Evolutionary conservation across 2,329 filamentous ascomycete genomes (phyloP), one percentile per base, ranked within the genome.

Genomic region (Stemphylium beticola): DNA sequence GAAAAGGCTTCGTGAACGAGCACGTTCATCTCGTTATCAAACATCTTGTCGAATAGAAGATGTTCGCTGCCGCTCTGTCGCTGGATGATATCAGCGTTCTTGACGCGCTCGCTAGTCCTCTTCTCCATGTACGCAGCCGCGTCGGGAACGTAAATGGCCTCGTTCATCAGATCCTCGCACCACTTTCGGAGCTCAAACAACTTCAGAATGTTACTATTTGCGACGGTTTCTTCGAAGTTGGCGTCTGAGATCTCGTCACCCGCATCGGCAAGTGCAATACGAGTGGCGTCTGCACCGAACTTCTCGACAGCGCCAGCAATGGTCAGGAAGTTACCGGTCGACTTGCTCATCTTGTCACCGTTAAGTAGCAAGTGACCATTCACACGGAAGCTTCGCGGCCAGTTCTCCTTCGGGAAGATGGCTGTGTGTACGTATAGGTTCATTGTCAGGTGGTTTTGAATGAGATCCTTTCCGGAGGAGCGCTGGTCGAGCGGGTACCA

Each of bases 321-420:
- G 10, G 95, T 98, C 75, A 99, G 83, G 82, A 99, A 99, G 80
- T 98, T 99, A 59, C 95, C 95, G 0, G 93, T 97, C 49, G 89
- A 93, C 82, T 99, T 99, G 75, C 87, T 90, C 95, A 99, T 99
- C 85, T 99, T 99, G 74, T 96, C 91, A 44, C 93, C 93, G 74
- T 99, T 99, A 61, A 99, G 83, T 76, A 96, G 86, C 69, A 98
- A 79, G 78, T 98, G 93, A 1, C 95, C 95, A 72, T 99, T 99
- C 59, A 90, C 88, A 62, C 95, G 89, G 63, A 98, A 84, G 59
- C 87, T 87, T 46, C 84, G 85, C 10, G 95, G 95, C 92, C 93
- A 97, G 81, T 92, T 96, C 75, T 93, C 86, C 55, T 85, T 85
- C 11, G 87, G 85, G 83, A 97, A 98, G 38, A 99, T 83, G 10